phyloP scores from a whole-genome alignment of 192 early-diverging fungal species.

The Mortierella claussenii region DNA sequence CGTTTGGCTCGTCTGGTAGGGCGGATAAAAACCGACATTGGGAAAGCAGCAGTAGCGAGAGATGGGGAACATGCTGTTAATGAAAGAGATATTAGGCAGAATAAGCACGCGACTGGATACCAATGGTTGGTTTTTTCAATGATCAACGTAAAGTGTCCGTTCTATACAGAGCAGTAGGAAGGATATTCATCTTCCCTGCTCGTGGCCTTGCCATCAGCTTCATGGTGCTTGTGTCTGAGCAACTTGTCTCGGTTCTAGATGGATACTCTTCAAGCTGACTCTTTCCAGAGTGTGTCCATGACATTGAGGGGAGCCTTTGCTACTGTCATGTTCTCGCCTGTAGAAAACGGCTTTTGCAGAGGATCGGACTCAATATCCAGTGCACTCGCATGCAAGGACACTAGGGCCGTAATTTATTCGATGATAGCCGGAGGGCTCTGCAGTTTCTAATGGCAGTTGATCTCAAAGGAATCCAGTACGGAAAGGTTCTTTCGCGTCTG shows the following conservation, averaged over 20 bases:
- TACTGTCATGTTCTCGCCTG: too few relatives aligned
- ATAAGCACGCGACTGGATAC: too few relatives aligned
- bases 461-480: neutral
- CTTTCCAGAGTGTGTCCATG: neutral
- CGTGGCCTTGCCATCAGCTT: too few relatives aligned
- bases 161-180: too few relatives aligned
- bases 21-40: constrained; percentile 17
- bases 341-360: neutral
- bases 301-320: neutral
- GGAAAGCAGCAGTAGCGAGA: constrained; percentile 5
- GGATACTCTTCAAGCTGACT: neutral
- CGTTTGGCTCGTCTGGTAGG: constrained; percentile 14
- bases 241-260: neutral
- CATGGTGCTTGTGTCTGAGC: too few relatives aligned
- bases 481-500: neutral
- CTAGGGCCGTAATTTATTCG: constrained; percentile 2
- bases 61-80: neutral
- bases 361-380: neutral
- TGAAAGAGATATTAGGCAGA: neutral
- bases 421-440: neutral
- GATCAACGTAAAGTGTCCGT: too few relatives aligned
- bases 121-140: too few relatives aligned
- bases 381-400: neutral
- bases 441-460: neutral
- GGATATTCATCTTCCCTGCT: too few relatives aligned